Percentiles rank a stretch among this genome's conserved stretches.
These are phyloP conservation scores for Macrotyloma uniflorum DNA, from an alignment of 306 rosid species.

Conservation along the genomic window DNA sequence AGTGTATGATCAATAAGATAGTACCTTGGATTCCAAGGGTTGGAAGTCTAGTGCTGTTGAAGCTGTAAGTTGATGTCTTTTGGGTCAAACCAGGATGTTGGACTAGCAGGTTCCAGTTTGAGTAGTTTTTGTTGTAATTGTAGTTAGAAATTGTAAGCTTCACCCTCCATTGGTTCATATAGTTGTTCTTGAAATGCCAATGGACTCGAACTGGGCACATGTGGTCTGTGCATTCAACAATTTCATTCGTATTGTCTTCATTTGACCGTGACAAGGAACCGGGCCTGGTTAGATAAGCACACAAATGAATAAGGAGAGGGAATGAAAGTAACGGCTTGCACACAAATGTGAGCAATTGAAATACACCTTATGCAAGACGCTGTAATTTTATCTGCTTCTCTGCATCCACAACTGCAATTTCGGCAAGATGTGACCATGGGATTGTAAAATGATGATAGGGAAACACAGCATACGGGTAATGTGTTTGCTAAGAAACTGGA, in stretches of 20 bases:
- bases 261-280: slow-evolving; percentile 20
- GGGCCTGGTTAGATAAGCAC: slow-evolving; percentile 44
- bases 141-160: slow-evolving; percentile 82
- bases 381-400: slow-evolving; percentile 43
- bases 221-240: slow-evolving; percentile 62
- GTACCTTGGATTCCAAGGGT: slow-evolving; percentile 60
- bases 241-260: not conserved
- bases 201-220: slow-evolving; percentile 86
- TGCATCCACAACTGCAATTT: slow-evolving; percentile 77
- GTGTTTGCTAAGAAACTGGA: slow-evolving; percentile 66
- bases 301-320: not conserved
- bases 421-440: slow-evolving; percentile 67
- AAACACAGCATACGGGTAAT: slow-evolving; percentile 70
- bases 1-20: slow-evolving; percentile 30
- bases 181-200: slow-evolving; percentile 79
- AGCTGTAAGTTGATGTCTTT: slow-evolving; percentile 56
- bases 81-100: slow-evolving; percentile 73
- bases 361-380: slow-evolving; percentile 55
- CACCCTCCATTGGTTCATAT: slow-evolving; percentile 71
- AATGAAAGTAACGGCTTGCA: not conserved
- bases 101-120: slow-evolving; percentile 75
- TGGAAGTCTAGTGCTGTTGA: slow-evolving; percentile 67
- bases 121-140: slow-evolving; percentile 56
- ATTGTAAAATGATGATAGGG: slow-evolving; percentile 81
- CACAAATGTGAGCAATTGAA: slow-evolving; percentile 3